Percentiles rank a stretch among this genome's conserved stretches.
Conservation (phyloP, 345 rosid genomes). For the Gossypium longicalyx region DNA sequence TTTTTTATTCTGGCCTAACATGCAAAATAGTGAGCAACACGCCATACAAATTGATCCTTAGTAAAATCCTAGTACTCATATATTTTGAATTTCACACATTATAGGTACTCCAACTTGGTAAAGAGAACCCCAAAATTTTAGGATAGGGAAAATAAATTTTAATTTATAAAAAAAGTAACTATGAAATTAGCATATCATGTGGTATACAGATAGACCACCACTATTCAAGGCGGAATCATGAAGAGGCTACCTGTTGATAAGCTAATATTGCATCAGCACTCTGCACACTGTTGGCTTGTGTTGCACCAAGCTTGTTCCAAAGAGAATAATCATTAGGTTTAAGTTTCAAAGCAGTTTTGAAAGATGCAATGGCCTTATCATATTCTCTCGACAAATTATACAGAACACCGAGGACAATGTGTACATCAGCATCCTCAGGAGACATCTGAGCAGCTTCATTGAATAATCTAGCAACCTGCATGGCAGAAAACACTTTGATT, state of each 20-base stretch:
- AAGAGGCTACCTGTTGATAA: constrained; percentile 69
- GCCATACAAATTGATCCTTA: too few species aligned
- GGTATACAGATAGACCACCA: too few species aligned
- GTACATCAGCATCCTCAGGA: constrained; percentile 99
- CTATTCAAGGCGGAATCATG: not conserved
- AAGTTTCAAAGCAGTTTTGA: constrained; percentile 63
- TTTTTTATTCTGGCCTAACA: too few species aligned
- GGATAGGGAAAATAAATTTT: too few species aligned
- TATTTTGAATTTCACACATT: too few species aligned
- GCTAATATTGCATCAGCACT: constrained; percentile 96
- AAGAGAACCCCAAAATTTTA: too few species aligned
- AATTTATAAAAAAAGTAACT: too few species aligned
- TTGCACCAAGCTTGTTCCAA: constrained; percentile 99
- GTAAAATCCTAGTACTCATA: too few species aligned
- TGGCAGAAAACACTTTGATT: constrained; percentile 9
- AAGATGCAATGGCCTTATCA: constrained; percentile 81
- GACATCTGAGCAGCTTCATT: constrained; percentile 80
- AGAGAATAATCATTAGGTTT: constrained; percentile 73
- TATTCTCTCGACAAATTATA: constrained; percentile 89
- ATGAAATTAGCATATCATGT: too few species aligned
- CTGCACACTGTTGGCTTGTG: constrained; percentile 13
- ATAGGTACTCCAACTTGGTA: too few species aligned
- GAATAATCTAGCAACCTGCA: constrained; percentile 77
- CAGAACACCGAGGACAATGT: constrained; percentile 87
- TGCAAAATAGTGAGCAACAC: too few species aligned